Conservation (phyloP, 139 green algal genomes). For the Mesotaenium endlicherianum region DNA sequence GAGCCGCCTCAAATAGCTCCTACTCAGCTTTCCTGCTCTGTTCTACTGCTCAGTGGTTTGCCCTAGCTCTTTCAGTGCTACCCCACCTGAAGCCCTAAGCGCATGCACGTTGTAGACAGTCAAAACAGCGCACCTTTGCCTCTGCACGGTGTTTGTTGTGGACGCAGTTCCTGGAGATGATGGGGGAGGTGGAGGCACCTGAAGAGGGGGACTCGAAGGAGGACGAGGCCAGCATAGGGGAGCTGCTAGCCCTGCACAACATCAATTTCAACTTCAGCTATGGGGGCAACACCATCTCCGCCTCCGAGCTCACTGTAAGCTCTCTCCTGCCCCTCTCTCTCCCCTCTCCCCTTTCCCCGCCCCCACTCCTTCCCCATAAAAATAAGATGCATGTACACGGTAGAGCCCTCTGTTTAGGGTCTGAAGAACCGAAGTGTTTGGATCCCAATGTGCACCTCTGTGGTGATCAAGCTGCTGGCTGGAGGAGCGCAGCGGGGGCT, state of each 20-base stretch:
- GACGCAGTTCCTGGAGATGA: background rate
- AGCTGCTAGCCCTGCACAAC: background rate
- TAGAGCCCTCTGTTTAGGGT: too few species aligned
- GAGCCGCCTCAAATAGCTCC: too few species aligned
- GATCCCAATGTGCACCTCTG: background rate
- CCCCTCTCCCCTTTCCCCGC: background rate
- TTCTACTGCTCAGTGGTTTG: background rate
- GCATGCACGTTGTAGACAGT: background rate
- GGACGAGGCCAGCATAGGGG: slow-evolving; percentile 23
- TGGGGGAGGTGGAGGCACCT: background rate
- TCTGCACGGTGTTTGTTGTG: background rate
- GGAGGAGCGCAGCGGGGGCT: background rate
- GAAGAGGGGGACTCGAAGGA: too few species aligned
- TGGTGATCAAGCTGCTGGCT: background rate
- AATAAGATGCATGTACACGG: too few species aligned
- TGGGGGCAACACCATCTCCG: slow-evolving; percentile 34
- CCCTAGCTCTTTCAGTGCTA: background rate
- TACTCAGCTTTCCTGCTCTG: too few species aligned
- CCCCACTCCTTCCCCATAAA: background rate
- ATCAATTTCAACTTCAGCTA: slow-evolving; percentile 12
- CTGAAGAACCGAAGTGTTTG: too few species aligned
- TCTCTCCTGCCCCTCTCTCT: too few species aligned
- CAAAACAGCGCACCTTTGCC: background rate
- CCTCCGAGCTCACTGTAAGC: slow-evolving; percentile 14
- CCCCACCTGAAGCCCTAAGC: background rate